Evolutionary conservation across 805 yeast genomes (phyloP), one percentile per base, ranked within the genome.

Genomic region (Candida glaebosa): DNA sequence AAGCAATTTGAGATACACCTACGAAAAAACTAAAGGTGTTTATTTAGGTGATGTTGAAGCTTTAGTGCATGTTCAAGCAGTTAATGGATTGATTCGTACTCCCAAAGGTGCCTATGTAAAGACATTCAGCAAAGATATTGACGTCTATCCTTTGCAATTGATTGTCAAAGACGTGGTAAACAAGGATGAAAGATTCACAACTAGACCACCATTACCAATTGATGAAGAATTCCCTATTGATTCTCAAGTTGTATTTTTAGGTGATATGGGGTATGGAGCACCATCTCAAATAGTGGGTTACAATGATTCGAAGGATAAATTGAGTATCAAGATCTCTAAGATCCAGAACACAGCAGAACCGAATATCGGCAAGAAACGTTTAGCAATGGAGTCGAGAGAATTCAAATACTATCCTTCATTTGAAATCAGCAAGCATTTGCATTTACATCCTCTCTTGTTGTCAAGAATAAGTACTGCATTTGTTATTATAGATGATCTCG

Each of bases 231-330:
- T 76, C 62, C 97, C 97, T 15, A 40, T 74, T 3, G 82, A 76
- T 12, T 74, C 85, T 0, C 77, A 79, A 39, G 90, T 82, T 19
- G 78, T 91, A 6, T 87, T 87, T 57, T 69, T 93, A 46, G 95
- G 97, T 37, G 87, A 82, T 19, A 80, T 81, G 60, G 95, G 90
- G 2, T 93, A 87, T 58, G 98, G 99, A 41, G 77, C 87, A 4
- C 81, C 85, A 34, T 87, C 88, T 3, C 69, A 69, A 17, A 76
- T 86, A 34, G 75, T 75, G 37, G 91, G 86, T 0, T 78, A 83
- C 53, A 71, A 69, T 22, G 69, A 71, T 18, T 57, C 50, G 10
- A 46, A 52, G 3, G 56, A 58, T 37, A 64, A 61, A 45, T 63
- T 84, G 43, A 75, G 81, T 42, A 82, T 90, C 14, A 60, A 61